Evolutionary conservation across 2,329 filamentous ascomycete species (phyloP).

Genomic region (Talaromyces sp.): DNA sequence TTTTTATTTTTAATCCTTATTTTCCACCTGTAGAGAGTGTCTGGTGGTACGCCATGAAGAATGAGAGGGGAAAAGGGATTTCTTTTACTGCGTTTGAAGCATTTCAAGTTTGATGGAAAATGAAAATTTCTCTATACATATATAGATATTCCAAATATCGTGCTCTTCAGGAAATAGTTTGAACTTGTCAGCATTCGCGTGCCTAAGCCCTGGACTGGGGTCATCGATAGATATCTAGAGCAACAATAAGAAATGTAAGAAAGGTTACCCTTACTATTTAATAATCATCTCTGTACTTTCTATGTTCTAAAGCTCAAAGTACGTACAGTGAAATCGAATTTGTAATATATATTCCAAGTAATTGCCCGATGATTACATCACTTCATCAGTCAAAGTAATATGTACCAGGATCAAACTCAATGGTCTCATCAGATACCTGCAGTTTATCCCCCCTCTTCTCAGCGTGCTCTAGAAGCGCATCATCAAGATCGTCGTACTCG

Average conservation of each 20-base stretch:
- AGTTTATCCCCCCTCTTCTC: background rate
- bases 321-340: background rate
- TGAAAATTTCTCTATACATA: background rate
- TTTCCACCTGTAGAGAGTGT: background rate
- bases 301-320: background rate
- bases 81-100: background rate
- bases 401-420: constrained; percentile 8
- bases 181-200: background rate
- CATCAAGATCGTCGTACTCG: constrained; percentile 25
- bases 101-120: background rate
- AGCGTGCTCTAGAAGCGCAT: constrained; percentile 19
- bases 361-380: background rate
- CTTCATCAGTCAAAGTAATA: constrained; percentile 11
- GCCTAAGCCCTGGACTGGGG: too few species aligned
- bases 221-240: too few species aligned
- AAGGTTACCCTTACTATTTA: too few species aligned
- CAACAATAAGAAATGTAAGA: too few species aligned
- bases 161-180: background rate
- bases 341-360: background rate
- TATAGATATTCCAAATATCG: background rate
- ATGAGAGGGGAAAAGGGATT: background rate
- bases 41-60: background rate
- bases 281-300: too few species aligned
- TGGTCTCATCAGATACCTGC: constrained; percentile 7
- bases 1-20: background rate